Evolutionary conservation across 768 basidiomycete species (phyloP), one percentile per base, ranked within the genome.

Genomic region (Podaxis sp.): DNA sequence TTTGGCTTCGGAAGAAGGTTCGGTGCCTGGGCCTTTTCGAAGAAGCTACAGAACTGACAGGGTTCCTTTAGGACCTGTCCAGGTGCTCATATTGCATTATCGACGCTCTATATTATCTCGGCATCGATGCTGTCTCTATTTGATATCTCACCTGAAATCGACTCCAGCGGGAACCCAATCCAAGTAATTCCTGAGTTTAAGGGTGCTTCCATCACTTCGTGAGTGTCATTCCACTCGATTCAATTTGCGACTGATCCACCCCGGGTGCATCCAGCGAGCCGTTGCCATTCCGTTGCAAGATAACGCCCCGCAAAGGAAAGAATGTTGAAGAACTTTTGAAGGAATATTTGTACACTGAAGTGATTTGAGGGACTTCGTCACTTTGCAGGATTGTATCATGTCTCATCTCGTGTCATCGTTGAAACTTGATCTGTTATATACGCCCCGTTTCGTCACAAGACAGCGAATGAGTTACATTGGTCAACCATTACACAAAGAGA

Each of bases 1-100:
- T 71, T 69, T 54, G 70, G 70, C 4, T 69, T 65, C 54, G 70
- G 70, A 43, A 46, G 68, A 47, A 63, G 67, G 67, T 66, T 27
- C 37, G 4, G 13, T 43, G 51, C n/a, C 3, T 7, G 12, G 29
- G 15, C 41, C 29, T 37, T n/a, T 15, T n/a, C 33, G 25, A 13
- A 41, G 19, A 19, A 55, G 38, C 3, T 40, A 19, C 17, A 46
- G 43, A 2, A 55, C 38, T 55, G 7, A 40, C 11, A 24, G n/a
- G 5, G 25, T 11, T 13, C 6, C 40, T 12, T 17, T n/a, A 69
- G 71, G 50, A 68, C 67, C 36, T 72, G 71, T 46, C 71, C 71
- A 6, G 71, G 71, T 2, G 65, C 69, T 8, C 67, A 67, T 52
- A 64, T 72, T 40, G 63, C 40, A 12, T 43, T 66, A 53, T 63